Percentiles rank a stretch among this genome's conserved stretches.
Conservation (phyloP, 1,284 basidiomycete species). For the Exobasidium rhododendri region DNA sequence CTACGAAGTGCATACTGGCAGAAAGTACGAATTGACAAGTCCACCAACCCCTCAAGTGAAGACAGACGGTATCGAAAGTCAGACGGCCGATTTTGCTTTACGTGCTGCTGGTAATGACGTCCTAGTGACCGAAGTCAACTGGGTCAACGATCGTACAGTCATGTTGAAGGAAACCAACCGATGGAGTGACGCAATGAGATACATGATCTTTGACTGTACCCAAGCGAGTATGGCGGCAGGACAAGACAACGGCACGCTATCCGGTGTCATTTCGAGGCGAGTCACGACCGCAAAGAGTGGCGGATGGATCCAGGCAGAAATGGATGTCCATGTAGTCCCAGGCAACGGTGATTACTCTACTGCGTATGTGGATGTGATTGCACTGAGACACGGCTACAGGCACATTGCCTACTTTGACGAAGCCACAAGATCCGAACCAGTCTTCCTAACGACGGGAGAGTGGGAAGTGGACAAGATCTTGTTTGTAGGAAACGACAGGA, state of each 20-base stretch:
- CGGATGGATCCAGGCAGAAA: background rate
- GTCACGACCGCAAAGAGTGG: background rate
- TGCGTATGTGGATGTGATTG: conserved; percentile 41
- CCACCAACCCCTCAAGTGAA: conserved; percentile 28
- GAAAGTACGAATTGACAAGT: conserved; percentile 20
- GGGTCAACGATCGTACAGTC: conserved; percentile 74
- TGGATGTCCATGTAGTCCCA: background rate
- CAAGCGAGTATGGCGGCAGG: background rate
- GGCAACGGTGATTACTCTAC: conserved; percentile 12
- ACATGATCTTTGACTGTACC: conserved; percentile 31
- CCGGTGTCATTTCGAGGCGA: conserved; percentile 28
- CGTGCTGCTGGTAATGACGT: conserved; percentile 64
- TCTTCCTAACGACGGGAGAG: conserved; percentile 72
- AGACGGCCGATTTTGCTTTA: conserved; percentile 56
- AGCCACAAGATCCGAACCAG: conserved; percentile 21
- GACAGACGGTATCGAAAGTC: conserved; percentile 51
- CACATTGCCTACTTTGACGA: conserved; percentile 40
- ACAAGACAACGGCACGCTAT: conserved; percentile 14
- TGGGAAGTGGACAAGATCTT: conserved; percentile 83
- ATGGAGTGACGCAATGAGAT: conserved; percentile 36
- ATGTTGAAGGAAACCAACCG: conserved; percentile 79
- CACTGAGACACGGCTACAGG: conserved; percentile 28
- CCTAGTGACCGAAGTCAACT: conserved; percentile 73
- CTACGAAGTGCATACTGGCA: conserved; percentile 26
- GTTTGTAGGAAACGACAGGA: conserved; percentile 67